These are phyloP conservation scores for Cyclanthera cordifolia DNA, from an alignment of 306 rosid species.

Conservation along the genomic window DNA sequence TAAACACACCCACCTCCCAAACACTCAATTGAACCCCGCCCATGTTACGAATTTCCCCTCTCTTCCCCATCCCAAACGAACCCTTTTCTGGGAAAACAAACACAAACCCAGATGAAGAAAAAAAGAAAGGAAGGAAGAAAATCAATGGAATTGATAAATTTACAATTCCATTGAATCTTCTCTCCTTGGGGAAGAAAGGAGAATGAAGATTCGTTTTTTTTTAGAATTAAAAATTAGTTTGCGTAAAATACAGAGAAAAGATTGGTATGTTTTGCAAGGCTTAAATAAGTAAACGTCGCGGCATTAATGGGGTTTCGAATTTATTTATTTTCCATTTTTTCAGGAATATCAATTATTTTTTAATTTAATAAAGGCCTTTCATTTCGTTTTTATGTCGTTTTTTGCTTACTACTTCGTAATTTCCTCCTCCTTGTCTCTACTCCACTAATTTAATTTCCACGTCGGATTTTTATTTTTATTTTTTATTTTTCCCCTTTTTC, in stretches of 20 bases:
- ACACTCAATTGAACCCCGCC: conserved; percentile 38
- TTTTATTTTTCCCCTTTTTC: too few relatives aligned
- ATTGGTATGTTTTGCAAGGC: not conserved
- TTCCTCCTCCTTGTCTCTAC: not conserved
- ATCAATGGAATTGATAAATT: not conserved
- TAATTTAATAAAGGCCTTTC: not conserved
- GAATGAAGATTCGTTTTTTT: conserved; percentile 1
- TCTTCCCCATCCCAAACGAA: conserved; percentile 21
- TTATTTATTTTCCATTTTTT: not conserved
- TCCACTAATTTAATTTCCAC: not conserved
- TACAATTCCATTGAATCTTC: not conserved
- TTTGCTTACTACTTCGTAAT: not conserved
- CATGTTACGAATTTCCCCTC: conserved; percentile 10
- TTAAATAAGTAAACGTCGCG: not conserved
- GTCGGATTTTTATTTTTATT: too few relatives aligned
- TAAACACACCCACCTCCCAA: conserved; percentile 57
- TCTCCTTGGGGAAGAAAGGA: not conserved
- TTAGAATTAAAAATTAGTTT: not conserved
- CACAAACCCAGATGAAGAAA: not conserved
- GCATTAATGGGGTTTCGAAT: not conserved
- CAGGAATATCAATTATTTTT: not conserved
- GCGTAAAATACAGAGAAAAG: not conserved
- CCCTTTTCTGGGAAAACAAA: conserved; percentile 18
- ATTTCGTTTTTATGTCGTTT: too few relatives aligned
- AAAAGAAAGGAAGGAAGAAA: not conserved